Conservation (phyloP, 2,329 filamentous ascomycete species). For the Peltaster fructicola region DNA sequence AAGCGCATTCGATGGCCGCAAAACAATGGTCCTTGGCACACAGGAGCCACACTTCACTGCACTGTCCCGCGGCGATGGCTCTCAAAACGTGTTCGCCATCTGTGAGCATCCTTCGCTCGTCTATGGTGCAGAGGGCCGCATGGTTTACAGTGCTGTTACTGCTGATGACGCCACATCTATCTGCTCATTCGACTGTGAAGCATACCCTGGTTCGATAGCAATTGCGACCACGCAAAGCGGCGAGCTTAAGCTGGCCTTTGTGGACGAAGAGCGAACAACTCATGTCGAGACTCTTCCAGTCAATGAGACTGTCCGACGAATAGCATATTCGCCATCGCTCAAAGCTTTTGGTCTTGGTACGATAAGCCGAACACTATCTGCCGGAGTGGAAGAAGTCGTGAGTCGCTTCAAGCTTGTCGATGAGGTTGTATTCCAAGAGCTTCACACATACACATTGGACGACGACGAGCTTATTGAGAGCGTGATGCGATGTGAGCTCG, state of each 20-base stretch:
- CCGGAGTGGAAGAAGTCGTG: slow-evolving; percentile 56
- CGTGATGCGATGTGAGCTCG: slow-evolving; percentile 59
- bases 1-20: slow-evolving; percentile 52
- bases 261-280: slow-evolving; percentile 73
- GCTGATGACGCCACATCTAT: slow-evolving; percentile 70
- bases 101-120: slow-evolving; percentile 91
- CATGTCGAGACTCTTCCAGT: slow-evolving; percentile 70
- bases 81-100: slow-evolving; percentile 75
- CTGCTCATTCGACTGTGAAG: slow-evolving; percentile 64
- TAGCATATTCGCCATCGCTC: slow-evolving; percentile 66
- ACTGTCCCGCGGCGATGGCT: slow-evolving; percentile 46
- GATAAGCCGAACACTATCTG: slow-evolving; percentile 53
- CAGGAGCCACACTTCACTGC: slow-evolving; percentile 68
- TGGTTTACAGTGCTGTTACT: slow-evolving; percentile 86
- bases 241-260: slow-evolving; percentile 59
- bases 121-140: slow-evolving; percentile 70
- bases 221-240: slow-evolving; percentile 49
- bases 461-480: slow-evolving; percentile 66
- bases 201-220: slow-evolving; percentile 64
- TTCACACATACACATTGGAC: slow-evolving; percentile 52
- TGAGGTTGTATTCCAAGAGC: slow-evolving; percentile 66
- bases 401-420: slow-evolving; percentile 82
- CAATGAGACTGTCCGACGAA: slow-evolving; percentile 64
- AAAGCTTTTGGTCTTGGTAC: slow-evolving; percentile 77
- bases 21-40: slow-evolving; percentile 70